Evolutionary conservation across 129 eudicot species (phyloP).

Genomic region (Scalesia atractyloides): DNA sequence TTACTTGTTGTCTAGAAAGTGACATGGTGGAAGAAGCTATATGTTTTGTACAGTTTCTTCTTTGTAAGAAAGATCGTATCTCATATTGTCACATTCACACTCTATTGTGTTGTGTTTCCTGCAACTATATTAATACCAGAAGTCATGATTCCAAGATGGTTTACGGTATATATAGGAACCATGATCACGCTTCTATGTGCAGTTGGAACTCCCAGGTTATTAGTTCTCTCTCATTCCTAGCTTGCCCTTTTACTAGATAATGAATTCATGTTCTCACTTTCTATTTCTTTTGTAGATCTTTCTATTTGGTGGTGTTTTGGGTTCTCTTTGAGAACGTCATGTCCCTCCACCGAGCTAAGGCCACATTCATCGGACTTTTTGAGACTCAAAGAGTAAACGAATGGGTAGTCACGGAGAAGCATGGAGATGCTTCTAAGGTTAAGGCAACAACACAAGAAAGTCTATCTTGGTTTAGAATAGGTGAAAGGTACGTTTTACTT

Average conservation of each 20-base stretch:
- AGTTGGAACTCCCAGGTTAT: slow-evolving; percentile 6
- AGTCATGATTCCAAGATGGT: slow-evolving; percentile 8
- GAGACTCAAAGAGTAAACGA: slow-evolving; percentile 10
- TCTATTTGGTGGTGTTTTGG: slow-evolving; percentile 11
- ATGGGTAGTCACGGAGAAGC: slow-evolving; percentile 10
- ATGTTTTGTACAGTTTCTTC: slow-evolving; percentile 10
- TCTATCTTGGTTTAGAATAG: not conserved
- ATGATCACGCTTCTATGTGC: slow-evolving; percentile 2
- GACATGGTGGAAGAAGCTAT: slow-evolving; percentile 3
- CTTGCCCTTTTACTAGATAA: not conserved
- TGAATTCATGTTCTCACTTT: not conserved
- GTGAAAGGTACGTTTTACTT: not conserved
- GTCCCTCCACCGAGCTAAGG: slow-evolving; percentile 4
- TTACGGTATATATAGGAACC: not conserved
- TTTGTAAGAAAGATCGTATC: slow-evolving; percentile 3
- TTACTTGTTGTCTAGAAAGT: not conserved
- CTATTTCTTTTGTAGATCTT: not conserved
- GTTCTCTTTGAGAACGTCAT: slow-evolving; percentile 9
- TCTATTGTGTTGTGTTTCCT: slow-evolving; percentile 11
- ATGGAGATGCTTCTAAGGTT: slow-evolving; percentile 4
- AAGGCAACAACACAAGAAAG: slow-evolving; percentile 1
- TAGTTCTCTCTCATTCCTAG: not conserved
- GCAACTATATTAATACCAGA: slow-evolving; percentile 5
- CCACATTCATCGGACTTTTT: slow-evolving; percentile 11
- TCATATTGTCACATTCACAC: slow-evolving; percentile 10